phyloP scores from a whole-genome alignment of 2,329 filamentous ascomycete genomes.

The Byssoonygena ceratinophila region DNA sequence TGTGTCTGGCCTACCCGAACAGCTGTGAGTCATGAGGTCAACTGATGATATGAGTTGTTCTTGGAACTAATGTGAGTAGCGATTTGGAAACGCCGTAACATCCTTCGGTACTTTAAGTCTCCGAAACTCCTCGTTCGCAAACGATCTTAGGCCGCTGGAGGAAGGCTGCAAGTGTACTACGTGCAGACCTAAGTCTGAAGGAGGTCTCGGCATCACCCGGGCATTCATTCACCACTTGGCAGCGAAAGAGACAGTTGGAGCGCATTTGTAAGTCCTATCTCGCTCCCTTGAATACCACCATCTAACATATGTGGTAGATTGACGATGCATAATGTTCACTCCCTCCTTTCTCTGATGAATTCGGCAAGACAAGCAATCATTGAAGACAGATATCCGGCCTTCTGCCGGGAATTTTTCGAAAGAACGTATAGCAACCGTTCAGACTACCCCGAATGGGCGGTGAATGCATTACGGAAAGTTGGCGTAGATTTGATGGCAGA shows the following conservation, averaged over 20 bases:
- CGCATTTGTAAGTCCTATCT: constrained; percentile 46
- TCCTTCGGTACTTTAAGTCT: constrained; percentile 72
- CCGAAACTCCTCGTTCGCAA: constrained; percentile 60
- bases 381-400: constrained; percentile 67
- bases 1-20: constrained; percentile 98
- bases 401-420: constrained; percentile 67
- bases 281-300: background rate
- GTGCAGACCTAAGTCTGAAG: constrained; percentile 57
- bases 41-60: background rate
- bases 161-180: constrained; percentile 69
- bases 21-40: constrained; percentile 46
- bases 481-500: constrained; percentile 58
- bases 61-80: constrained; percentile 28
- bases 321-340: constrained; percentile 93
- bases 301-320: constrained; percentile 40
- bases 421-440: constrained; percentile 57
- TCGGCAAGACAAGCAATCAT: constrained; percentile 65
- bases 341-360: constrained; percentile 75
- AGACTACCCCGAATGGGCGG: constrained; percentile 72
- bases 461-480: constrained; percentile 66
- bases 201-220: constrained; percentile 68
- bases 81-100: constrained; percentile 92
- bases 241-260: constrained; percentile 88
- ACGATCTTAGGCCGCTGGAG: constrained; percentile 76
- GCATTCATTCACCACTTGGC: constrained; percentile 88